Evolutionary conservation across 257 asterid genomes (phyloP).

Genomic region (Nicotiana attenuata): DNA sequence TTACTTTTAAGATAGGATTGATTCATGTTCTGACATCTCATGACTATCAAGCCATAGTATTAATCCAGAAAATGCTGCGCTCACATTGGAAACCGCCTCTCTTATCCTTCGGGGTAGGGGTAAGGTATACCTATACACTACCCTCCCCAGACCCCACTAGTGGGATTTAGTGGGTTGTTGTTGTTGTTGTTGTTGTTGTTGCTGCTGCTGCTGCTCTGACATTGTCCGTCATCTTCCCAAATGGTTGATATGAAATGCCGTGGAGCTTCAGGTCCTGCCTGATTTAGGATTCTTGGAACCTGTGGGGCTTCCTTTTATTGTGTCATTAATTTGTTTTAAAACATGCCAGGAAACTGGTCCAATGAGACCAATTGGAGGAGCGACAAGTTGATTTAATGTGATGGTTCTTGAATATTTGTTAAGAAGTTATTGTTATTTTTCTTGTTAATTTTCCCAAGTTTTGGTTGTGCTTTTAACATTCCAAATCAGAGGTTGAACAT

Average conservation of each 20-base stretch:
- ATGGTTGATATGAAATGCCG: neutral
- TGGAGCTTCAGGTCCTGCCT: neutral
- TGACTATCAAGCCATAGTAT: neutral
- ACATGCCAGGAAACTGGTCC: neutral
- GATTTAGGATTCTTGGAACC: neutral
- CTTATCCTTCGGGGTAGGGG: too few relatives aligned
- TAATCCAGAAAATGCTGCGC: neutral
- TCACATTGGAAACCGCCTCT: neutral
- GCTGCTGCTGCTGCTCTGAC: neutral
- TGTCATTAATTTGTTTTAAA: neutral
- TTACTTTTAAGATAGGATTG: neutral
- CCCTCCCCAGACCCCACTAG: too few relatives aligned
- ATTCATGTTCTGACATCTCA: neutral
- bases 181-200: too few relatives aligned
- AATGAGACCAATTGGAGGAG: neutral
- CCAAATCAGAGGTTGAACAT: too few relatives aligned
- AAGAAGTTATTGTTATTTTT: neutral
- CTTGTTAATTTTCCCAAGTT: neutral
- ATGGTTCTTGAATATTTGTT: neutral
- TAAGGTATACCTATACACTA: too few relatives aligned
- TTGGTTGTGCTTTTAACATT: too few relatives aligned
- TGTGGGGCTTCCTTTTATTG: neutral
- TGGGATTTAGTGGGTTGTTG: too few relatives aligned
- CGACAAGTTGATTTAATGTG: neutral
- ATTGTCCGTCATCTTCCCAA: neutral